Evolutionary conservation across 495 filamentous ascomycete genomes (phyloP).

Genomic region (Daldinia concentrica): DNA sequence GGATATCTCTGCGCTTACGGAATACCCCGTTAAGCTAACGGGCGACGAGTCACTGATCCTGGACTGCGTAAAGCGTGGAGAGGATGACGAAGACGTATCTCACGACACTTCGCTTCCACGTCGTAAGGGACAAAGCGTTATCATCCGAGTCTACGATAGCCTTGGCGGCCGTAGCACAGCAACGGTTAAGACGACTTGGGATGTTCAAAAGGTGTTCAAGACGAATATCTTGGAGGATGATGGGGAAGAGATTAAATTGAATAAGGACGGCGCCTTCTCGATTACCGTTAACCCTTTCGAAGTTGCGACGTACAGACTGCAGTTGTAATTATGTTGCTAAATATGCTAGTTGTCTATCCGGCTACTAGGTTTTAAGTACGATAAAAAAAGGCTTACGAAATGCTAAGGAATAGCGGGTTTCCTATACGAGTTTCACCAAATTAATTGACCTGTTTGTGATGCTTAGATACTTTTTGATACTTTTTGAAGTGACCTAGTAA

Average conservation of each 20-base stretch:
- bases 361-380: slow-evolving; percentile 16
- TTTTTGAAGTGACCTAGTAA: neutral
- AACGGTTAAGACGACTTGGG: slow-evolving; percentile 68
- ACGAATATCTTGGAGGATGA: slow-evolving; percentile 83
- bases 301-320: slow-evolving; percentile 83
- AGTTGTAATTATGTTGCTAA: slow-evolving; percentile 58
- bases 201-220: slow-evolving; percentile 79
- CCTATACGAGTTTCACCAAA: neutral
- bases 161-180: slow-evolving; percentile 83
- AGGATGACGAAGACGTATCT: slow-evolving; percentile 92
- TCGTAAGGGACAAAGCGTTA: slow-evolving; percentile 77
- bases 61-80: slow-evolving; percentile 89
- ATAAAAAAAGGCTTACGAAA: slow-evolving; percentile 3
- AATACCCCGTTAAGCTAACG: slow-evolving; percentile 63
- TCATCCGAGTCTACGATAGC: slow-evolving; percentile 88
- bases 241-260: slow-evolving; percentile 63
- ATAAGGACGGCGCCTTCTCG: slow-evolving; percentile 60
- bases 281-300: slow-evolving; percentile 87
- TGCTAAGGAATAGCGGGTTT: slow-evolving; percentile 5
- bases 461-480: neutral
- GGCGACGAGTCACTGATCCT: slow-evolving; percentile 72
- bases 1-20: slow-evolving; percentile 48
- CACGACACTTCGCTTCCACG: slow-evolving; percentile 70
- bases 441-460: neutral
- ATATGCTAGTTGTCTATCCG: too few species aligned